These are phyloP conservation scores for Mallotus repandus DNA, from an alignment of 441 rosid genomes.

Conservation along the genomic window DNA sequence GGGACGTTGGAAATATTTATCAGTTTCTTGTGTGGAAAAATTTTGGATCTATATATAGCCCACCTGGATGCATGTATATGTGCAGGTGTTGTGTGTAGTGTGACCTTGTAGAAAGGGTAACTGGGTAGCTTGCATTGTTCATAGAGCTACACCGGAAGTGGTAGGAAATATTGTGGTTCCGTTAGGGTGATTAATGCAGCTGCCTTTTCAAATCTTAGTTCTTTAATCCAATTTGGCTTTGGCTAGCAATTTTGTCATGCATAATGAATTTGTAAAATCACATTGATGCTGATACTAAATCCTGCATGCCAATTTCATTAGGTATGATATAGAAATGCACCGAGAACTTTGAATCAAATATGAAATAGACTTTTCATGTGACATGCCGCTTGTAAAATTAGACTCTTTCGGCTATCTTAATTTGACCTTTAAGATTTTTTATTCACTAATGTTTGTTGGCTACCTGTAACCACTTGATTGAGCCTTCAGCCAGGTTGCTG, in stretches of 20 bases:
- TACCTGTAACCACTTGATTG: not conserved
- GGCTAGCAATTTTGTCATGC: no score
- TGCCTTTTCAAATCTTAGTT: not conserved
- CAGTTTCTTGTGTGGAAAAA: slow-evolving; percentile 6
- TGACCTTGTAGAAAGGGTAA: not conserved
- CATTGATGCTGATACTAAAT: no score
- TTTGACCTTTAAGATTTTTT: not conserved
- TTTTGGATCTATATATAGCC: not conserved
- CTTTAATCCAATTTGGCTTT: not conserved
- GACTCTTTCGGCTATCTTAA: slow-evolving; percentile 30
- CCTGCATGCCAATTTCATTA: not conserved
- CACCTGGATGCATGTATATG: not conserved
- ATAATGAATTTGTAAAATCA: no score
- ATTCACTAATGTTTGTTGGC: not conserved
- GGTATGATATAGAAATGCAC: no score
- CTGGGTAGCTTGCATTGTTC: not conserved
- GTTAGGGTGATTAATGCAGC: not conserved
- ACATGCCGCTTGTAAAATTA: slow-evolving; percentile 18
- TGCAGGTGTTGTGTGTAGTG: not conserved
- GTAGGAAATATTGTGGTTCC: not conserved
- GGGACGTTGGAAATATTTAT: not conserved
- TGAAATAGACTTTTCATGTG: not conserved
- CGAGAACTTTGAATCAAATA: not conserved
- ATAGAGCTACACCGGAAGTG: not conserved
- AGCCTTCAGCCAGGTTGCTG: not conserved